A percentile compares a stretch with the other conserved stretches of the same genome.
Evolutionary conservation across 2,329 filamentous ascomycete species (phyloP).

Genomic region (Fusarium scirpi): DNA sequence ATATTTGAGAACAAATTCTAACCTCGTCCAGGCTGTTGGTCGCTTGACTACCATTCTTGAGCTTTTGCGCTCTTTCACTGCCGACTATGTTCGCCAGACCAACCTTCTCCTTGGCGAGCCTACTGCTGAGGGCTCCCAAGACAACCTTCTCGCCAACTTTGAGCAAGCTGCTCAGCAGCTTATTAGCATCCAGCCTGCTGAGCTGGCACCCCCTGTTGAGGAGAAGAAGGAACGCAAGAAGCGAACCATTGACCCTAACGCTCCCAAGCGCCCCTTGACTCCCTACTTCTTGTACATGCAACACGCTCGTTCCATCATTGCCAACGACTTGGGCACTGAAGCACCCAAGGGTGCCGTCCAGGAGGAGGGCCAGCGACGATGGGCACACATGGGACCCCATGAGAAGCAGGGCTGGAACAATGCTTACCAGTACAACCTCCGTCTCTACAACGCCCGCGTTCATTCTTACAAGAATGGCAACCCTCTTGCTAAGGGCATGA

Average conservation of each 20-base stretch:
- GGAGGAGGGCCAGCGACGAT: slow-evolving; percentile 86
- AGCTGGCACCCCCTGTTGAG: slow-evolving; percentile 62
- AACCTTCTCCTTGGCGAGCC: slow-evolving; percentile 81
- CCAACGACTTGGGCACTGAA: slow-evolving; percentile 78
- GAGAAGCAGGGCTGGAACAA: slow-evolving; percentile 80
- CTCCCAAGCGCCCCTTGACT: slow-evolving; percentile 92
- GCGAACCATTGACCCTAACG: slow-evolving; percentile 88
- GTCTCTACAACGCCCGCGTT: slow-evolving; percentile 73
- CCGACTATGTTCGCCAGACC: slow-evolving; percentile 89
- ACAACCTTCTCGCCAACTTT: slow-evolving; percentile 62
- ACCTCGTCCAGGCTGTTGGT: slow-evolving; percentile 56
- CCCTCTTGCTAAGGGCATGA: slow-evolving; percentile 69
- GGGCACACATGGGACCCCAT: slow-evolving; percentile 79
- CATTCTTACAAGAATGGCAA: slow-evolving; percentile 74
- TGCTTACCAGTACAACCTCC: slow-evolving; percentile 75
- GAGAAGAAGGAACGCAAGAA: slow-evolving; percentile 93
- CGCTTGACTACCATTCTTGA: slow-evolving; percentile 83
- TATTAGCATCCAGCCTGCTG: slow-evolving; percentile 54
- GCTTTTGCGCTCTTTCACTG: slow-evolving; percentile 81
- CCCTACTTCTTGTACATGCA: slow-evolving; percentile 97
- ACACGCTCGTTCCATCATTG: slow-evolving; percentile 85
- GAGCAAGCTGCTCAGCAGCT: slow-evolving; percentile 64
- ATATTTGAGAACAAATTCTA: slow-evolving; percentile 47
- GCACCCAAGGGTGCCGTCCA: slow-evolving; percentile 88
- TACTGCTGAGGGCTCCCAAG: slow-evolving; percentile 61